Evolutionary conservation across 2,329 filamentous ascomycete genomes (phyloP).

Genomic region (Hymenoscyphus repandus): DNA sequence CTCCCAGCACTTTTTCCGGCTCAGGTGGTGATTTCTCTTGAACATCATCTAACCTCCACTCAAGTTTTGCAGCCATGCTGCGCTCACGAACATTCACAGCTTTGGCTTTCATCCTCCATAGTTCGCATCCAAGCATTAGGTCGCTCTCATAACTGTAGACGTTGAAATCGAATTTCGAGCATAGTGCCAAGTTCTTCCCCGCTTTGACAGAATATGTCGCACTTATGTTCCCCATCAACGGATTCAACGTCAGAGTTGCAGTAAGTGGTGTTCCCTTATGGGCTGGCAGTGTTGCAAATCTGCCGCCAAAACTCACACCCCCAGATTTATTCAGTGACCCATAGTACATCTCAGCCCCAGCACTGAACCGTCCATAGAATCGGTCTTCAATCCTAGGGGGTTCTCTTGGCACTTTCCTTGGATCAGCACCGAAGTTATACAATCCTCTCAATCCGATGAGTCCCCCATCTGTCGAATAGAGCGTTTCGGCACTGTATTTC

Average conservation of each 20-base stretch:
- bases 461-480: constrained; percentile 89
- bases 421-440: constrained; percentile 75
- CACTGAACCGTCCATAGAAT: constrained; percentile 78
- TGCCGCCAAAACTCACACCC: constrained; percentile 79
- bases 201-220: constrained; percentile 90
- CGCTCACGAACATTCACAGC: constrained; percentile 32
- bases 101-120: constrained; percentile 64
- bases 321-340: constrained; percentile 91
- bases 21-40: constrained; percentile 28
- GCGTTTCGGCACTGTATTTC: constrained; percentile 81
- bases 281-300: constrained; percentile 80
- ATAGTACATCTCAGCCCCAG: constrained; percentile 92
- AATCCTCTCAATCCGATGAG: constrained; percentile 81
- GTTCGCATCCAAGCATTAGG: constrained; percentile 83
- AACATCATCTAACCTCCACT: constrained; percentile 41
- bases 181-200: constrained; percentile 74
- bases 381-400: constrained; percentile 42
- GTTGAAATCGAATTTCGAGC: constrained; percentile 93
- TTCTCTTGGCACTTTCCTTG: constrained; percentile 21
- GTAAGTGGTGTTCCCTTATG: constrained; percentile 86
- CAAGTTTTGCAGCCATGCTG: constrained; percentile 50
- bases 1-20: constrained; percentile 70
- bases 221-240: constrained; percentile 87
- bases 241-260: constrained; percentile 88
- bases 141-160: constrained; percentile 97